Evolutionary conservation across 2,329 filamentous ascomycete species (phyloP).

Genomic region (Remersonia thermophila): DNA sequence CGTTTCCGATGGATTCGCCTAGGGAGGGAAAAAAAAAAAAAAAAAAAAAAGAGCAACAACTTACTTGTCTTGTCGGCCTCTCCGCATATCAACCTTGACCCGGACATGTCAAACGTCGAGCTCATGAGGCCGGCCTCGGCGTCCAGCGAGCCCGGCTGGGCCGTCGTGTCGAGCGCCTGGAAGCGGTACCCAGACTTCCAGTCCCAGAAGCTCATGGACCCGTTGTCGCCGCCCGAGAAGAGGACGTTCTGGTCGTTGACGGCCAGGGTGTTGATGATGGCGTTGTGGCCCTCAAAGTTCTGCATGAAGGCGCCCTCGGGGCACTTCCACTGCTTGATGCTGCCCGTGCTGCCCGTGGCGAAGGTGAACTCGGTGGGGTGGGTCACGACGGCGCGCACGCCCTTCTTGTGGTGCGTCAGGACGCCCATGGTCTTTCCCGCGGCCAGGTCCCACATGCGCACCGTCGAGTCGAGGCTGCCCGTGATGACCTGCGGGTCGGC

Average conservation of each 20-base stretch:
- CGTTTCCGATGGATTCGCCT: background rate
- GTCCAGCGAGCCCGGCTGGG: constrained; percentile 86
- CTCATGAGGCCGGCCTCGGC: constrained; percentile 93
- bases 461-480: constrained; percentile 81
- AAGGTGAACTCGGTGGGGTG: constrained; percentile 96
- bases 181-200: constrained; percentile 95
- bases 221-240: constrained; percentile 91
- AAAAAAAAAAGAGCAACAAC: constrained; percentile 17
- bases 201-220: constrained; percentile 95
- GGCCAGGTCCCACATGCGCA: constrained; percentile 88
- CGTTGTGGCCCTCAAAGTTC: constrained; percentile 93
- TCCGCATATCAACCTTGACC: constrained; percentile 78
- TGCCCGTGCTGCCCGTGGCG: constrained; percentile 78
- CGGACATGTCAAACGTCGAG: constrained; percentile 82
- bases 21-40: background rate
- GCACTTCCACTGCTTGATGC: constrained; percentile 99
- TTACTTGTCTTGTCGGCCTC: constrained; percentile 90
- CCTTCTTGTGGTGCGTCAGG: constrained; percentile 96
- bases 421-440: constrained; percentile 95
- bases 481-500: constrained; percentile 93
- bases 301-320: constrained; percentile 98
- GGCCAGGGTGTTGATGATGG: constrained; percentile 86
- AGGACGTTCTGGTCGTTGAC: constrained; percentile 93
- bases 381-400: constrained; percentile 69
- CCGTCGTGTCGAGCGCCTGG: constrained; percentile 79